Base-by-base conservation (phyloP, 2,329 filamentous ascomycete genomes). In the Cladosporium sp. region DNA sequence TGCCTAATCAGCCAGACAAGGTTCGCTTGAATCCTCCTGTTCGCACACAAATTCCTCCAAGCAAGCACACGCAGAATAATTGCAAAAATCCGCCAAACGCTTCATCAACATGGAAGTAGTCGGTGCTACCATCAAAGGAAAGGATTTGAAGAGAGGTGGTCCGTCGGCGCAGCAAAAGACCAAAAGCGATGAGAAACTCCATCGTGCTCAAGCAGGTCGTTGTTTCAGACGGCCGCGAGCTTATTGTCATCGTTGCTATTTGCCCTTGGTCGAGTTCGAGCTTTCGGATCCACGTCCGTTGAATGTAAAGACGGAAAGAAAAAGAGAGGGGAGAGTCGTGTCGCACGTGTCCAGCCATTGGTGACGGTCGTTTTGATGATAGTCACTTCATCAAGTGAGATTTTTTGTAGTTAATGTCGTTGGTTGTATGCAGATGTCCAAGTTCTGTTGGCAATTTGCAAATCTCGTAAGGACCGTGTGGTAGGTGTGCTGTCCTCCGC, bases 191-290 rank as follows among this genome's bases (percentile, higher is more conserved):
- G 34, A 58, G 42, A 35, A 58, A 58, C 56, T 58, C 56, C 48
- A 58, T 58, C 56, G 45, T 58, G 56, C 56, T 58, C 49, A 45
- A 52, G 40, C 48, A 37, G 56, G 56, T n/a, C 47, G 25, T 51
- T 44, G 48, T 50, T 50, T 24, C 15, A 32, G 13, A 36, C 28
- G 28, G 54, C 54, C 54, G 56, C 56, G 56, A 58, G 56, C 56
- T 58, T 53, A 58, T 58, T 45, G 56, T 58, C 56, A 58, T 58
- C 49, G 47, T 58, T 53, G 54, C 54, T 32, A 9, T 32, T n/a
- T 44, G 24, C 39, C 54, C 47, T 50, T 57, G 20, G 51, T 54
- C 51, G 24, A 42, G 8, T 32, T 45, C 42, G 15, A 17, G n/a
- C 28, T 32, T 40, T 47, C 42, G 28, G 53, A 32, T 48, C 40